Evolutionary conservation across 805 yeast genomes (phyloP).

Genomic region (Hanseniaspora mollemarum): DNA sequence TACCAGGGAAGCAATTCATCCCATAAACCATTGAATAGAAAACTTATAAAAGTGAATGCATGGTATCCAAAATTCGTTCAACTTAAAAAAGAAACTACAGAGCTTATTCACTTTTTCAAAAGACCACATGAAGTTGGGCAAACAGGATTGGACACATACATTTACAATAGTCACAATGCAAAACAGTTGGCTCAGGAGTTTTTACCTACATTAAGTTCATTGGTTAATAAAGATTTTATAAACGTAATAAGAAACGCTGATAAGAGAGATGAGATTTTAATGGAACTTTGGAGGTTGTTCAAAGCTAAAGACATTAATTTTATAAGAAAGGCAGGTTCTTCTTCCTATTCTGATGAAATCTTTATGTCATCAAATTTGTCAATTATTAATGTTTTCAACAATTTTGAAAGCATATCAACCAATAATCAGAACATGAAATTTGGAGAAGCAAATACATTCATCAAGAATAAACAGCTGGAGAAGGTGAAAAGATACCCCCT

Average conservation of each 20-base stretch:
- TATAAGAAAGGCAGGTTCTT: neutral
- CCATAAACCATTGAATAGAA: neutral
- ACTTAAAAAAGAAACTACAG: neutral
- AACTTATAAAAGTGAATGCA: constrained; percentile 5
- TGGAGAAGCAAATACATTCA: neutral
- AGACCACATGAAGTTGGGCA: constrained; percentile 18
- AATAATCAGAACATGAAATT: neutral
- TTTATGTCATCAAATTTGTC: neutral
- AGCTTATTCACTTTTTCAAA: constrained; percentile 17
- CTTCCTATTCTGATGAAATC: neutral
- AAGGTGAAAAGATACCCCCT: neutral
- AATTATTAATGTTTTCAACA: neutral
- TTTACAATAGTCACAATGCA: constrained; percentile 15
- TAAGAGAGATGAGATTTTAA: constrained; percentile 7
- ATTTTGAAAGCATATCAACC: neutral
- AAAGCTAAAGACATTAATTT: constrained; percentile 2
- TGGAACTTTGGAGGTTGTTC: constrained; percentile 2
- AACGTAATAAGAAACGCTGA: neutral
- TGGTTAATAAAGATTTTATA: constrained; percentile 19
- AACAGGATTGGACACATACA: neutral
- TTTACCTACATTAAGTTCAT: constrained; percentile 30
- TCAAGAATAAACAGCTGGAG: neutral
- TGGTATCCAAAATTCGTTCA: constrained; percentile 3
- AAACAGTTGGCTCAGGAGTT: constrained; percentile 25
- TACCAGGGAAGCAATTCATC: neutral